phyloP scores from a whole-genome alignment of 768 basidiomycete species.

The Tephrocybe rancida region DNA sequence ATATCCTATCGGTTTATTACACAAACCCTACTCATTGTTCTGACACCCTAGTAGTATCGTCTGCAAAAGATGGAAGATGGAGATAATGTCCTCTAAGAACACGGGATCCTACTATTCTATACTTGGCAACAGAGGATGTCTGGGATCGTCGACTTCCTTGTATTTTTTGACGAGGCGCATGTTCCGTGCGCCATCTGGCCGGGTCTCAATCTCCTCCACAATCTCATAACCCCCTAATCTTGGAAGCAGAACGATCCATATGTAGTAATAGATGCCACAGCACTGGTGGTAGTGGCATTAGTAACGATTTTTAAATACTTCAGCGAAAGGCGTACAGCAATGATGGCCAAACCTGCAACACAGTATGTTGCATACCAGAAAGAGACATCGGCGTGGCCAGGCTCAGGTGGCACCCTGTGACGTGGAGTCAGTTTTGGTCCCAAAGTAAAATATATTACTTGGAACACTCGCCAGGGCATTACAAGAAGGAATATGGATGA shows the following conservation, averaged over 20 bases:
- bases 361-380: conserved; percentile 42
- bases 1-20: background rate
- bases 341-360: conserved; percentile 28
- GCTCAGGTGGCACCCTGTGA: conserved; percentile 35
- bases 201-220: conserved; percentile 46
- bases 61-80: no score
- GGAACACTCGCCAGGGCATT: conserved; percentile 30
- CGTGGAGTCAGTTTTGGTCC: background rate
- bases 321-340: conserved; percentile 21
- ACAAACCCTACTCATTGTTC: background rate
- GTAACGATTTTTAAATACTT: background rate
- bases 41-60: background rate
- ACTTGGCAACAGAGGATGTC: conserved; percentile 12
- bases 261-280: conserved; percentile 36
- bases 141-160: conserved; percentile 15
- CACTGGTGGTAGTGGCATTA: conserved; percentile 18
- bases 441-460: background rate
- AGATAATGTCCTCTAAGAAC: no score
- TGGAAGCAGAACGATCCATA: conserved; percentile 49
- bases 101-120: background rate
- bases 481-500: conserved; percentile 31
- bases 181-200: conserved; percentile 36
- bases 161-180: conserved; percentile 35
- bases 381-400: conserved; percentile 37
- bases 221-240: conserved; percentile 45